Evolutionary conservation across 1,284 basidiomycete genomes (phyloP).

Genomic region (Cystobasidiaceae sp.): DNA sequence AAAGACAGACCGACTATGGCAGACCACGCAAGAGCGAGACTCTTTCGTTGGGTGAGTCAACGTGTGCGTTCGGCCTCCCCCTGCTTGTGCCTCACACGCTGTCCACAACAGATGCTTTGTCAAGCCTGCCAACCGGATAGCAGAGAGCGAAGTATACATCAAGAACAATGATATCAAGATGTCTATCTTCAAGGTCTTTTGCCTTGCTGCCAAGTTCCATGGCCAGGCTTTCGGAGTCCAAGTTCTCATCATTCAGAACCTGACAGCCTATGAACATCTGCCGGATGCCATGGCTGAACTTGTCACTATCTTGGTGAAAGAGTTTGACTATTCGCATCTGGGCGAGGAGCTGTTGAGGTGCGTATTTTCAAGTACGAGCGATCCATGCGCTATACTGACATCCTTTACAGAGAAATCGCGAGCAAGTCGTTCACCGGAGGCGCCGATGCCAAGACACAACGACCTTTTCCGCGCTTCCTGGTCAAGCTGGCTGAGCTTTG

Average conservation of each 20-base stretch:
- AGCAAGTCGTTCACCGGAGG: conserved; percentile 68
- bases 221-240: conserved; percentile 67
- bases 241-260: conserved; percentile 80
- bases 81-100: too few relatives aligned
- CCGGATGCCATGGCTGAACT: conserved; percentile 91
- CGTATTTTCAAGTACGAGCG: too few relatives aligned
- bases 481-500: conserved; percentile 72
- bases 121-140: conserved; percentile 75
- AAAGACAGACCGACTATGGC: conserved; percentile 77
- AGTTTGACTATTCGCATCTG: conserved; percentile 83
- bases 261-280: conserved; percentile 92
- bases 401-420: conserved; percentile 62
- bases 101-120: conserved; percentile 72
- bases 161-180: conserved; percentile 66
- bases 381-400: too few relatives aligned
- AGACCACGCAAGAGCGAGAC: conserved; percentile 73
- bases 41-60: conserved; percentile 69
- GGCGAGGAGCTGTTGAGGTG: conserved; percentile 77
- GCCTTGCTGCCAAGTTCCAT: conserved; percentile 85
- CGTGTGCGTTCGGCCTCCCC: too few relatives aligned
- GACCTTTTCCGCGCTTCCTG: conserved; percentile 80
- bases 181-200: conserved; percentile 81
- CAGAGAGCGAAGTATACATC: conserved; percentile 82
- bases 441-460: conserved; percentile 75
- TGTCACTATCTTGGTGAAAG: conserved; percentile 68